Evolutionary conservation across 306 rosid genomes (phyloP).

Genomic region (Cucurbita maxima): DNA sequence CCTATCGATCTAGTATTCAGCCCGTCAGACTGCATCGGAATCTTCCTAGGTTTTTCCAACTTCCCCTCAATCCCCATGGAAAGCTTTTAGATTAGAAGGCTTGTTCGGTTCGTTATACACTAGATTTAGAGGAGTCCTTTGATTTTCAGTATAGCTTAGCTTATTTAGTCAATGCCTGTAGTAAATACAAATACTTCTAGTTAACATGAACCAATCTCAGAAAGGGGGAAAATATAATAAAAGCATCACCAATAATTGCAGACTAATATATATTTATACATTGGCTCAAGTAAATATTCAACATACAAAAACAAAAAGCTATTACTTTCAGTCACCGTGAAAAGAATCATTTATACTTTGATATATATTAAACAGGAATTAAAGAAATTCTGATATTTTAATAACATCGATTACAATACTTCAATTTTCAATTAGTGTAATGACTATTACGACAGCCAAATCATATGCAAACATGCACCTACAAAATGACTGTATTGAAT

Average conservation of each 20-base stretch:
- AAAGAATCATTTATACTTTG: not conserved
- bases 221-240: not conserved
- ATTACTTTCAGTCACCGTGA: not conserved
- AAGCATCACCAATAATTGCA: not conserved
- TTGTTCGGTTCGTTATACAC: no score
- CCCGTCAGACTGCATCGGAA: no score
- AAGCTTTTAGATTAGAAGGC: no score
- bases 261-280: not conserved
- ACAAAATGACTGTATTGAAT: not conserved
- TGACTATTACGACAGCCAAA: not conserved
- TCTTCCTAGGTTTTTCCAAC: no score
- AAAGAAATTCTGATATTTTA: not conserved
- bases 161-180: no score
- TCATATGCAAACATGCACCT: not conserved
- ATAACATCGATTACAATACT: not conserved
- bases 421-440: not conserved
- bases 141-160: no score
- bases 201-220: no score
- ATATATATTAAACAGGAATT: not conserved
- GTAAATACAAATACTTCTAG: no score
- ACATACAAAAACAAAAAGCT: not conserved
- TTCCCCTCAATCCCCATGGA: no score
- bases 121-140: no score
- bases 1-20: no score
- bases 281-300: not conserved